Evolutionary conservation across 371 early-diverging fungal species (phyloP), one percentile per base, ranked within the genome.

Genomic region (Phascolomyces articulosus): DNA sequence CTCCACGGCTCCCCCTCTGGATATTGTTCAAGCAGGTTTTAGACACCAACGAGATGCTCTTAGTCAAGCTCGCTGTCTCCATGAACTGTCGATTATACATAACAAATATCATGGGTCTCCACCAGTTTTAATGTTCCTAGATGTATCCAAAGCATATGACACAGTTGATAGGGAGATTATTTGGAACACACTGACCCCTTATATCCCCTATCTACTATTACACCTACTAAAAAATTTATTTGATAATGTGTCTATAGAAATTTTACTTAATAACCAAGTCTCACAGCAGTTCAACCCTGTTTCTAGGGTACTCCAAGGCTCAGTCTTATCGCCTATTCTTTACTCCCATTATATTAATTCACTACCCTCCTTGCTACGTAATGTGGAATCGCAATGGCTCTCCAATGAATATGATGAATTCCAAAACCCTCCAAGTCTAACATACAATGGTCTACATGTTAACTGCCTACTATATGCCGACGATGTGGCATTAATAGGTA

Each of bases 251-350:
- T 28, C 20, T 6, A 56, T 56, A 6, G 27, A 21, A 15, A 7
- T 56, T 3, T 16, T 56, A 10, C 56, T 56, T 20, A 16, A 13
- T 0, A 65, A 63, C 40, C 27, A 21, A 9, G 20, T 26, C 20
- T 77, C 73, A 2, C 26, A 27, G 4, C 60, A 60, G 4, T 67
- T 69, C 55, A 3, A 21, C 9, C 73, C 72, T 0, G 2, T 3
- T 18, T 66, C 68, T 3, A 70, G 77, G 4, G 74, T 70, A 0
- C 51, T 77, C 2, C 74, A 72, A 60, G 77, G 72, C 0, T 73
- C 68, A 0, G 60, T 72, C 0, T 60, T 75, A 0, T 68, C 67
- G 10, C 76, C 76, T 0, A 40, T 55, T 20, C 31, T 70, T 0
- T 70, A 70, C 20, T 72, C 71, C 1, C 26, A 65, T 3, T 70